These are phyloP conservation scores for Xylariaceae sp. DNA, from an alignment of 2,329 filamentous ascomycete genomes.

Conservation along the genomic window DNA sequence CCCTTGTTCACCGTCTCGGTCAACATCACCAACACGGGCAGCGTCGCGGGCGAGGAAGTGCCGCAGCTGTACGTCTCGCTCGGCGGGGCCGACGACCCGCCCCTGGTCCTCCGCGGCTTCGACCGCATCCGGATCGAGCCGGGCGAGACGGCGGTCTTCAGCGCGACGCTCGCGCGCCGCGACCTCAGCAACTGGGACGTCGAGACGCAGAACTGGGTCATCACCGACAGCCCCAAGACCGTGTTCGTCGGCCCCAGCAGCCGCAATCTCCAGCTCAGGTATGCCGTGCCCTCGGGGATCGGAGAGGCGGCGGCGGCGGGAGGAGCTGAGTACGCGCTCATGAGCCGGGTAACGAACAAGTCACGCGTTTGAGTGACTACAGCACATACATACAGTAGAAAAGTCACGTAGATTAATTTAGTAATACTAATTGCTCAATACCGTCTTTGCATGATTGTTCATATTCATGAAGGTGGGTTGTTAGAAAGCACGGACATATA, in stretches of 20 bases:
- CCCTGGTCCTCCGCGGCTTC: constrained; percentile 74
- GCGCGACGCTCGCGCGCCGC: constrained; percentile 70
- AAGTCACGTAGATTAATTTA: constrained; percentile 17
- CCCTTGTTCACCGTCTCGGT: constrained; percentile 68
- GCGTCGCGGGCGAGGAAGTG: constrained; percentile 67
- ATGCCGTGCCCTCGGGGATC: constrained; percentile 32
- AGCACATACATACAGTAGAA: constrained; percentile 2
- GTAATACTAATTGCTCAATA: constrained; percentile 16
- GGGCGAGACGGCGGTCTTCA: constrained; percentile 69
- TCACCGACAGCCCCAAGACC: constrained; percentile 54
- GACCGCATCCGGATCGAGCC: constrained; percentile 73
- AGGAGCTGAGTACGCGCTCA: no score
- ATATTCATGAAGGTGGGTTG: no score
- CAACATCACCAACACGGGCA: constrained; percentile 72
- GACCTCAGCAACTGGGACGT: constrained; percentile 90
- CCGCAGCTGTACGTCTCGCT: constrained; percentile 80
- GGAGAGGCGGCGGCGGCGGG: neutral
- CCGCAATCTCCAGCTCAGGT: constrained; percentile 52
- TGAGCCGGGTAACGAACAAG: neutral
- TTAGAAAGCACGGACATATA: no score
- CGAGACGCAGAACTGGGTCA: constrained; percentile 79
- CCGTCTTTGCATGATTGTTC: no score
- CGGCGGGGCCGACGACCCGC: constrained; percentile 74
- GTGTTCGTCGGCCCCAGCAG: constrained; percentile 60
- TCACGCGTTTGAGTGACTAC: neutral